These are phyloP conservation scores for Leccinellum luteum DNA, from an alignment of 768 basidiomycete species.

Conservation along the genomic window DNA sequence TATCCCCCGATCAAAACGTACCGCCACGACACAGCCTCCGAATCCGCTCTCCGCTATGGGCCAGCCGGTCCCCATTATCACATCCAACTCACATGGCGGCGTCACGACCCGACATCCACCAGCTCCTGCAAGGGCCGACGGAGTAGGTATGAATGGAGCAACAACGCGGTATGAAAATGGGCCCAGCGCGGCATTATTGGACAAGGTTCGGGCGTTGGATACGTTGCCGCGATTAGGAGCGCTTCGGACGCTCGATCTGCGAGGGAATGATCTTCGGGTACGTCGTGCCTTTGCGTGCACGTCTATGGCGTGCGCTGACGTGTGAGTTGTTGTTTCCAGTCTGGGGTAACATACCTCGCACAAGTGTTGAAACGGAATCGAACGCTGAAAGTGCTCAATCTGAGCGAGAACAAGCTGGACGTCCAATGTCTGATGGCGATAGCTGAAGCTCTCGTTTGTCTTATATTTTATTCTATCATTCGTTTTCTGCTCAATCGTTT, in stretches of 20 bases:
- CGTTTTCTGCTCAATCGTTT: background rate
- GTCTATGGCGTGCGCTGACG: background rate
- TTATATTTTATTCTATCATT: background rate
- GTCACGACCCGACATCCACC: conserved; percentile 45
- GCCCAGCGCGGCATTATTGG: conserved; percentile 53
- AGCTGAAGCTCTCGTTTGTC: conserved; percentile 88
- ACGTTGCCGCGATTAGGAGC: conserved; percentile 81
- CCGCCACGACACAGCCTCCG: conserved; percentile 22
- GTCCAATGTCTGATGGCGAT: conserved; percentile 72
- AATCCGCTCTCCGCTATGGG: conserved; percentile 36
- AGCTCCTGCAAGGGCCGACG: background rate
- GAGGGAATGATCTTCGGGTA: conserved; percentile 89
- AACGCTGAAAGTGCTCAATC: conserved; percentile 89
- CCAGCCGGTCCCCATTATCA: conserved; percentile 66
- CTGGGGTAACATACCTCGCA: conserved; percentile 84
- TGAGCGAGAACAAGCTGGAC: conserved; percentile 94
- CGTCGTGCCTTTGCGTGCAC: conserved; percentile 29
- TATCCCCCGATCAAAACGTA: conserved; percentile 62
- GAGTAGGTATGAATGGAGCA: background rate
- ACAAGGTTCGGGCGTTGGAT: conserved; percentile 89
- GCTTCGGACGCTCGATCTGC: conserved; percentile 74
- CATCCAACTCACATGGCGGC: conserved; percentile 55
- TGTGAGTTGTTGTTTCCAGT: conserved; percentile 29
- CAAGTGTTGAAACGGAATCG: conserved; percentile 96
- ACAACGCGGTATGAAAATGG: conserved; percentile 42